Evolutionary conservation across 2,329 filamentous ascomycete species (phyloP).

Genomic region (Hymenotorrendiella dingleyae): DNA sequence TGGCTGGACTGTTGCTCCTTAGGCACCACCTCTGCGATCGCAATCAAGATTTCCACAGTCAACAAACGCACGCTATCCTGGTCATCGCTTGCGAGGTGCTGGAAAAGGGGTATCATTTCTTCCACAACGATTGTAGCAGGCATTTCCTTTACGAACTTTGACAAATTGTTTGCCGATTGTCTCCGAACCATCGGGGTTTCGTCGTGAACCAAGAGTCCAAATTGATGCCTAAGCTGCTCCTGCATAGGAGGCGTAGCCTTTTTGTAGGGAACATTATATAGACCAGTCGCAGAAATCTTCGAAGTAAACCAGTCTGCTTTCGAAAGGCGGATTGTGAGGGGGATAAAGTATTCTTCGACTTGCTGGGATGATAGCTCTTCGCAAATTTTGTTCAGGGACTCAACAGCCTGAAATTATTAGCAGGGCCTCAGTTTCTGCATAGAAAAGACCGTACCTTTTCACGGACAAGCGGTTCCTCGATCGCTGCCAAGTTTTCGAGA

Average conservation of each 20-base stretch:
- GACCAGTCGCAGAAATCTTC: conserved; percentile 94
- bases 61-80: conserved; percentile 95
- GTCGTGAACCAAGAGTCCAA: conserved; percentile 89
- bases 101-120: conserved; percentile 98
- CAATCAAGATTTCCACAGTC: conserved; percentile 93
- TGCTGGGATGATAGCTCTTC: conserved; percentile 83
- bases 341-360: conserved; percentile 96
- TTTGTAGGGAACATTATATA: conserved; percentile 89
- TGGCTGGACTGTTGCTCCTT: conserved; percentile 98
- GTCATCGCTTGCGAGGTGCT: conserved; percentile 92
- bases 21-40: conserved; percentile 92
- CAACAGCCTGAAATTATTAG: conserved; percentile 66
- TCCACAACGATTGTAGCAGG: conserved; percentile 84
- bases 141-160: conserved; percentile 98
- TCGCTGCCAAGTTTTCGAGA: conserved; percentile 94
- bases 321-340: conserved; percentile 87
- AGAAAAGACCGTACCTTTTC: conserved; percentile 68
- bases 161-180: conserved; percentile 91
- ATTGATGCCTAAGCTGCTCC: conserved; percentile 86
- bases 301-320: conserved; percentile 99
- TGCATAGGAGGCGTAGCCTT: conserved; percentile 85
- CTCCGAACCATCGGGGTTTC: conserved; percentile 98
- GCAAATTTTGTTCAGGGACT: conserved; percentile 99
- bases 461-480: conserved; percentile 94
- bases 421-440: neutral